phyloP scores from a whole-genome alignment of 306 rosid species.

The Vigna angularis region DNA sequence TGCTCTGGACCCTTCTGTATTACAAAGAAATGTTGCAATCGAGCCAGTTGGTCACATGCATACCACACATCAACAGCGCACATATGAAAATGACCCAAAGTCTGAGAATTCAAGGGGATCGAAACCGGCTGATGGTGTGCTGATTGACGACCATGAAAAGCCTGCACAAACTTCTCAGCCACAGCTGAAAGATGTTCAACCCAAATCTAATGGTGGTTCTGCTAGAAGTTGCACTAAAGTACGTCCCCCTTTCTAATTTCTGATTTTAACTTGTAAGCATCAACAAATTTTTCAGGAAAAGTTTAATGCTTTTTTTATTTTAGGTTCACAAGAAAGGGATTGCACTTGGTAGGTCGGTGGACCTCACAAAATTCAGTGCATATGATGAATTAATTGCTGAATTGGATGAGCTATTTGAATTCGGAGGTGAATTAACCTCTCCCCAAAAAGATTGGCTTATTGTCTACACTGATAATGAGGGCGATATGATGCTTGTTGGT shows the following conservation, averaged over 20 bases:
- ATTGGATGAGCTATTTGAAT: slow-evolving; percentile 81
- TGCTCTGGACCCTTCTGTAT: slow-evolving; percentile 48
- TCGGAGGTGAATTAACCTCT: slow-evolving; percentile 79
- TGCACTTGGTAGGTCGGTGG: slow-evolving; percentile 95
- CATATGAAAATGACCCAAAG: slow-evolving; percentile 57
- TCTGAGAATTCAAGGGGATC: slow-evolving; percentile 58
- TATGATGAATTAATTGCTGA: slow-evolving; percentile 81
- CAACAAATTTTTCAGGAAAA: background rate
- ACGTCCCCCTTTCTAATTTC: slow-evolving; percentile 7
- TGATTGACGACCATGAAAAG: slow-evolving; percentile 57
- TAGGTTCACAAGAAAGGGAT: slow-evolving; percentile 99
- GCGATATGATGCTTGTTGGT: slow-evolving; percentile 99
- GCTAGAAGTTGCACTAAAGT: slow-evolving; percentile 96
- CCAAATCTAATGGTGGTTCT: slow-evolving; percentile 60
- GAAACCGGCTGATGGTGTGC: slow-evolving; percentile 52
- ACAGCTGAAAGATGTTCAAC: slow-evolving; percentile 61
- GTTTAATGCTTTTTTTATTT: slow-evolving; percentile 43
- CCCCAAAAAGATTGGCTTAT: slow-evolving; percentile 82
- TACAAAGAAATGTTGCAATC: slow-evolving; percentile 45
- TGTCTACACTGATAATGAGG: slow-evolving; percentile 91
- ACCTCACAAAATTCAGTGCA: slow-evolving; percentile 81
- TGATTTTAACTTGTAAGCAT: background rate
- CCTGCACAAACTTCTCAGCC: slow-evolving; percentile 51
- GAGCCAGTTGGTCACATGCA: slow-evolving; percentile 50
- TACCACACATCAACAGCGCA: slow-evolving; percentile 38